phyloP scores from a whole-genome alignment of 2,329 filamentous ascomycete species.

The Daldinia sp. region DNA sequence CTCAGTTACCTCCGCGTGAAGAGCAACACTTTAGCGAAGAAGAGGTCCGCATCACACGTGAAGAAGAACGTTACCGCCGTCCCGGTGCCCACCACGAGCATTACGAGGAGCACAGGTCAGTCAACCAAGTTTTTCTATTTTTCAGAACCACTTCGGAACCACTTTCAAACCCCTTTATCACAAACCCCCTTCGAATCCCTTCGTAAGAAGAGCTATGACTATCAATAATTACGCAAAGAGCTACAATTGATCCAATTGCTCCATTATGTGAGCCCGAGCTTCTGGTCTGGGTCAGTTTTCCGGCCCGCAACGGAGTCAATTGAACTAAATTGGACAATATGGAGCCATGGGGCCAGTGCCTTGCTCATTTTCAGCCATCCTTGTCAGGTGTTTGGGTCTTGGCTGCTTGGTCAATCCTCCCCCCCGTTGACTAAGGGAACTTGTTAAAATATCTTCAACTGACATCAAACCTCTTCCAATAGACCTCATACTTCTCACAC shows the following conservation, averaged over 20 bases:
- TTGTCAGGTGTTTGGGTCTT: constrained; percentile 28
- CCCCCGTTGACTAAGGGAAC: constrained; percentile 35
- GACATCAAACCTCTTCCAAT: constrained; percentile 38
- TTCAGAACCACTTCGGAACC: no score
- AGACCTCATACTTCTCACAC: constrained; percentile 48
- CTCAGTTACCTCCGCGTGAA: constrained; percentile 69
- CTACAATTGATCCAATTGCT: neutral
- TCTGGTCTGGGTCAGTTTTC: constrained; percentile 11
- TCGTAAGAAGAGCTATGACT: neutral
- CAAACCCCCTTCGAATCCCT: neutral
- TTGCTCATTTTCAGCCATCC: constrained; percentile 8
- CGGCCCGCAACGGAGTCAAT: constrained; percentile 25
- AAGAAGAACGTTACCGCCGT: constrained; percentile 79
- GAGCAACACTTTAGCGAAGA: constrained; percentile 76
- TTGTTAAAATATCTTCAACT: constrained; percentile 32
- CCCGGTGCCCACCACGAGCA: constrained; percentile 68
- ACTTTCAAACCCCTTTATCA: no score
- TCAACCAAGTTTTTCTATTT: constrained; percentile 31
- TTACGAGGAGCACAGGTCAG: constrained; percentile 65
- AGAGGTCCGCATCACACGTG: constrained; percentile 82
- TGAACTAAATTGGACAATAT: constrained; percentile 30
- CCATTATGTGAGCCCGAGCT: constrained; percentile 1
- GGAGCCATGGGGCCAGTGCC: constrained; percentile 2
- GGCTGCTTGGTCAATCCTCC: constrained; percentile 17
- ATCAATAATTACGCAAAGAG: neutral